Evolutionary conservation across 371 early-diverging fungal species (phyloP), one percentile per base, ranked within the genome.

Genomic region (Sporodiniella umbellata): DNA sequence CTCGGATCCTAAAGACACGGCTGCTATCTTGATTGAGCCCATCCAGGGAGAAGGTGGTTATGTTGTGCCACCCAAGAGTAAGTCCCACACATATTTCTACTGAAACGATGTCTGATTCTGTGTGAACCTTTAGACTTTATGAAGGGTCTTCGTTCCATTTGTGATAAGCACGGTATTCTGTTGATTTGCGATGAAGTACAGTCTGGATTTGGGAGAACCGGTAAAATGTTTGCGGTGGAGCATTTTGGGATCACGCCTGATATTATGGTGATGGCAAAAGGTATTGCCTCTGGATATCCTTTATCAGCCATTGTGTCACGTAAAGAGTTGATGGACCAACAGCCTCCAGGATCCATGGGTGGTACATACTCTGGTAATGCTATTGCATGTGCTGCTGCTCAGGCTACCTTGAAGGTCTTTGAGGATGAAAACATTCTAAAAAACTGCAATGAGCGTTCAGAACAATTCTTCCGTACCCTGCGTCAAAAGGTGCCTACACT

Each of bases 11-110:
- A 46, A 64, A 40, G 73, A 72, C 48, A 61, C 89, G n/a, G 92
- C 88, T 5, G 90, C 90, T 1, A 62, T 89, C 48, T 72, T 92
- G 28, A 78, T 92, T 23, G 92, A 92, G 55, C 89, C 92, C 2
- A 76, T 92, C 24, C 87, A 87, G 64, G 87, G 90, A 54, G 92
- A 92, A 61, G 92, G 92, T 54, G 92, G 92, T n/a, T 87, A 90
- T 52, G 80, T 81, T 39, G 76, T 78, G 25, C 88, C 91, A 17
- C 83, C 87, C 8, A 33, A 60, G 28, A 65, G 72, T 72, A 72
- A 68, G 59, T 56, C n/a, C n/a, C n/a, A 19, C 42, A 11, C 21
- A 18, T 6, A 12, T 7, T 10, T 31, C 12, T 8, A 12, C 7
- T 42, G 15, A 14, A 38, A 48, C 22, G 15, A 38, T 23, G 5